These are phyloP conservation scores for Cladosporium colombiae DNA, from an alignment of 2,329 filamentous ascomycete species.

Conservation along the genomic window DNA sequence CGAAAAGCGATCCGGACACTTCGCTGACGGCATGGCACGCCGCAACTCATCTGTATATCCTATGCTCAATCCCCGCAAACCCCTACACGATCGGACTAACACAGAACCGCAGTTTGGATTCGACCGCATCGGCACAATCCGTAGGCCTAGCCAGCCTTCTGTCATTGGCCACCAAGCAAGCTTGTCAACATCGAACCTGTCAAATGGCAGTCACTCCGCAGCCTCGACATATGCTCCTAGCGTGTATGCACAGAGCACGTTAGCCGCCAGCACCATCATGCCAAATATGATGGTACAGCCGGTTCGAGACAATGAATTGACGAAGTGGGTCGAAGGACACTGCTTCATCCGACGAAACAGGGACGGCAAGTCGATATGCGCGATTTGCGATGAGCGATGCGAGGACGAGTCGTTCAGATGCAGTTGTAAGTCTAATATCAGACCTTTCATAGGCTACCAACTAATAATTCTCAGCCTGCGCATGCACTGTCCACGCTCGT, in stretches of 20 bases:
- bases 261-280: constrained; percentile 85
- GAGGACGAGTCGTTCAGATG: constrained; percentile 76
- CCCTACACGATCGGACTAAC: constrained; percentile 36
- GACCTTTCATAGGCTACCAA: constrained; percentile 13
- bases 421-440: constrained; percentile 46
- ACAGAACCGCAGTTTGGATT: constrained; percentile 63
- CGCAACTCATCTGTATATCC: constrained; percentile 75
- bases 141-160: constrained; percentile 61
- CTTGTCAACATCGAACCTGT: constrained; percentile 68
- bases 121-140: constrained; percentile 67
- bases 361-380: constrained; percentile 65
- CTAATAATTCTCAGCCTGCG: constrained; percentile 52
- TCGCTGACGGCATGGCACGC: constrained; percentile 70
- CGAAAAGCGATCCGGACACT: constrained; percentile 93
- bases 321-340: constrained; percentile 82
- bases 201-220: constrained; percentile 42
- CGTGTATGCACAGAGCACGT: constrained; percentile 80
- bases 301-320: constrained; percentile 75
- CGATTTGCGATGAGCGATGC: constrained; percentile 74
- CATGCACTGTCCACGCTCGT: constrained; percentile 56
- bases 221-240: constrained; percentile 69
- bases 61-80: constrained; percentile 33
- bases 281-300: constrained; percentile 79
- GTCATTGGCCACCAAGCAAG: constrained; percentile 63
- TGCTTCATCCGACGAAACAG: constrained; percentile 67